Percentiles rank a stretch among this genome's conserved stretches.
Evolutionary conservation across 805 yeast species (phyloP).

Genomic region (Wickerhamomyces bisporus): DNA sequence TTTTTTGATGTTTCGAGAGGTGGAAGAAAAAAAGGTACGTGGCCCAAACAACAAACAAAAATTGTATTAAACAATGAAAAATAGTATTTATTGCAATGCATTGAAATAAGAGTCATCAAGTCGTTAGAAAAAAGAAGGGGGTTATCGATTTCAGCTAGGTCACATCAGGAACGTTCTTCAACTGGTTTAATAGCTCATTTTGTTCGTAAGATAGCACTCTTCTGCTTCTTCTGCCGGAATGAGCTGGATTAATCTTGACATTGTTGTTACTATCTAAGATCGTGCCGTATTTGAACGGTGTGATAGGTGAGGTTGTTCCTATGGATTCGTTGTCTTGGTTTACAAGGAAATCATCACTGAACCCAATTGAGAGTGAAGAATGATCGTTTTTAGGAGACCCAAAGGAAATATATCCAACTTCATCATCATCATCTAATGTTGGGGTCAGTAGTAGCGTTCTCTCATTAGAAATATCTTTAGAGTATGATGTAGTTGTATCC

Average conservation of each 20-base stretch:
- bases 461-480: constrained; percentile 3
- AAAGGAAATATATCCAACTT: constrained; percentile 32
- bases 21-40: too few species aligned
- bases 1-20: too few species aligned
- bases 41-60: too few species aligned
- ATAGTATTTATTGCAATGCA: too few species aligned
- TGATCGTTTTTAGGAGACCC: constrained; percentile 30
- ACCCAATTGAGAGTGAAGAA: constrained; percentile 5
- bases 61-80: too few species aligned
- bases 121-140: too few species aligned
- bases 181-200: constrained; percentile 40
- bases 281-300: constrained; percentile 16
- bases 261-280: constrained; percentile 3
- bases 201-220: constrained; percentile 50
- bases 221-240: constrained; percentile 17
- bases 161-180: constrained; percentile 26
- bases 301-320: constrained; percentile 3
- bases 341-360: background rate
- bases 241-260: background rate
- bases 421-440: constrained; percentile 12
- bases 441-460: constrained; percentile 15
- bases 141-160: too few species aligned
- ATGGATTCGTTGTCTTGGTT: constrained; percentile 3
- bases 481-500: background rate
- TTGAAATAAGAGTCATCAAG: too few species aligned